These are phyloP conservation scores for Saksenaea oblongispora DNA, from an alignment of 371 early-diverging fungal genomes.

Conservation along the genomic window DNA sequence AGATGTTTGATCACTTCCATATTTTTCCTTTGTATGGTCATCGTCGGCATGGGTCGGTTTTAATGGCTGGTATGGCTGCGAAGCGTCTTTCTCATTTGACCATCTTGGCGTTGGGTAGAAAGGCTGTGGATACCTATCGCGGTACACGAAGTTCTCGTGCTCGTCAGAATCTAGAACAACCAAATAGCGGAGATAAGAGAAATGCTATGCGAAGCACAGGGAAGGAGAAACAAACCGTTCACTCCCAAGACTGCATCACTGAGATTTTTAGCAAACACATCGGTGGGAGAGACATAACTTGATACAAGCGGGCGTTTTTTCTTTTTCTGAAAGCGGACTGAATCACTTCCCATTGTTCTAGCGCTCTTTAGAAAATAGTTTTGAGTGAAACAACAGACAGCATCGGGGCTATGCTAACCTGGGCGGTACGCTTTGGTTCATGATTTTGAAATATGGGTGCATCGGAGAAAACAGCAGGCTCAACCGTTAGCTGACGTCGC, in stretches of 20 bases:
- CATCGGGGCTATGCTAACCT: neutral
- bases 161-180: slow-evolving; percentile 38
- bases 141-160: slow-evolving; percentile 40
- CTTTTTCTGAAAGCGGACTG: slow-evolving; percentile 18
- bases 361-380: neutral
- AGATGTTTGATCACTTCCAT: neutral
- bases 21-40: slow-evolving; percentile 10
- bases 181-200: neutral
- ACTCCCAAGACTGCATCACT: slow-evolving; percentile 47
- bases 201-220: neutral
- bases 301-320: slow-evolving; percentile 13
- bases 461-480: slow-evolving; percentile 23
- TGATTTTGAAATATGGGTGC: slow-evolving; percentile 10
- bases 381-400: slow-evolving; percentile 1
- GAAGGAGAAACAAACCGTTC: slow-evolving; percentile 30
- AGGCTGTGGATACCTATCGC: slow-evolving; percentile 24
- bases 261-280: slow-evolving; percentile 45
- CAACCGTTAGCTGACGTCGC: slow-evolving; percentile 26
- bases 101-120: slow-evolving; percentile 27
- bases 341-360: slow-evolving; percentile 13
- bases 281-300: slow-evolving; percentile 29
- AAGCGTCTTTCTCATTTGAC: slow-evolving; percentile 7
- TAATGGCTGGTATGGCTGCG: neutral
- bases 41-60: slow-evolving; percentile 7
- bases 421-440: slow-evolving; percentile 8